Conservation (phyloP, 805 yeast genomes). For the Lachancea thermotolerans region DNA sequence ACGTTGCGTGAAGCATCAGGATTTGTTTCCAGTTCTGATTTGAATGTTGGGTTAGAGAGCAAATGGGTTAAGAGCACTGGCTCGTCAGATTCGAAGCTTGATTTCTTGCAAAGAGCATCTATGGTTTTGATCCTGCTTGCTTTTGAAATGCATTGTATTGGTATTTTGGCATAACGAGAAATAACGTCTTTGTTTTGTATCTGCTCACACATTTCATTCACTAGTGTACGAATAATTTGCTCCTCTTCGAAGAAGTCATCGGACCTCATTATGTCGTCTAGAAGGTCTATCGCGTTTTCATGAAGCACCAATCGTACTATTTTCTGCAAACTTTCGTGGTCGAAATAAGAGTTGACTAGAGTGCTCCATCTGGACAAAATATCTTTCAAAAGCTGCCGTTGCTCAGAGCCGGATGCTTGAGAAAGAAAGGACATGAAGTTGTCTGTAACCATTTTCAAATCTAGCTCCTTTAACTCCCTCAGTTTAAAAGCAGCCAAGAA, state of each 20-base stretch:
- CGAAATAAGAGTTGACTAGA: constrained; percentile 34
- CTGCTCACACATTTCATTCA: constrained; percentile 17
- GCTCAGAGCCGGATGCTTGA: constrained; percentile 2
- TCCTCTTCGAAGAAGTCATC: constrained; percentile 45
- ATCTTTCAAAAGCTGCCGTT: constrained; percentile 13
- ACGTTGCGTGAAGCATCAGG: constrained; percentile 19
- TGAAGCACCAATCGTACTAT: constrained; percentile 31
- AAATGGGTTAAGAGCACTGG: constrained; percentile 33
- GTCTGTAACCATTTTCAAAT: constrained; percentile 14
- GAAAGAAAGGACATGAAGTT: constrained; percentile 25
- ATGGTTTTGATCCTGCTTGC: constrained; percentile 25
- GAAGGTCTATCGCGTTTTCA: constrained; percentile 13
- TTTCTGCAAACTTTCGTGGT: constrained; percentile 23
- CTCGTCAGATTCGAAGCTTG: constrained; percentile 5
- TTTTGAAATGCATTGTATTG: constrained; percentile 44
- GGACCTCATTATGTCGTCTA: constrained; percentile 29
- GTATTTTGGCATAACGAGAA: constrained; percentile 30
- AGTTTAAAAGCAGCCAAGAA: constrained; percentile 43
- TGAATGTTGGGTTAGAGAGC: constrained; percentile 46
- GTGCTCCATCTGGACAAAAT: constrained; percentile 52
- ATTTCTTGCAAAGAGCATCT: constrained; percentile 18
- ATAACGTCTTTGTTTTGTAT: constrained; percentile 4
- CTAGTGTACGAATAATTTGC: constrained; percentile 31
- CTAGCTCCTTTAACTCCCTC: constrained; percentile 38
- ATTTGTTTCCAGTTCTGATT: constrained; percentile 44